Conservation (phyloP, 1,139 yeast species). For the Yamadazyma friedrichii region DNA sequence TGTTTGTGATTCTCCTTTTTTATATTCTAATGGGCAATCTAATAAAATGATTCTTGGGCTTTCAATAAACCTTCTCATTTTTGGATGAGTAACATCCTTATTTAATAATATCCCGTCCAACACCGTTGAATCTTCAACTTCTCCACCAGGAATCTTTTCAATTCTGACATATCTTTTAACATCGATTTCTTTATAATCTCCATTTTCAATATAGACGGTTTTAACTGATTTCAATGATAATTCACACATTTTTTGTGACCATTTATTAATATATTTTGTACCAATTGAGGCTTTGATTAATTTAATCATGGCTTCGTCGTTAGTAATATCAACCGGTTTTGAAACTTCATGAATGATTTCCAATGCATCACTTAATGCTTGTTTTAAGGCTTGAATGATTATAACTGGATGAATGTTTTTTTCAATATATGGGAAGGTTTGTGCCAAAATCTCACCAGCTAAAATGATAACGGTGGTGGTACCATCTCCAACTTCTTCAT, state of each 20-base stretch:
- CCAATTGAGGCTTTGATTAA: conserved; percentile 92
- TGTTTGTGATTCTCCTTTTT: conserved; percentile 98
- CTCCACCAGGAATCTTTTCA: conserved; percentile 98
- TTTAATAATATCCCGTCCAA: conserved; percentile 90
- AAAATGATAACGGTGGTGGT: conserved; percentile 93
- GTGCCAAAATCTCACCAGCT: conserved; percentile 96
- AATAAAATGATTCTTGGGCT: conserved; percentile 86
- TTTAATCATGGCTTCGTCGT: conserved; percentile 84
- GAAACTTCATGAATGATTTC: conserved; percentile 85
- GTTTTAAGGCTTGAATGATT: conserved; percentile 89
- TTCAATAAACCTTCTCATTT: conserved; percentile 86
- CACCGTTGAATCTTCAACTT: conserved; percentile 83
- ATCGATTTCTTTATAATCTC: conserved; percentile 81
- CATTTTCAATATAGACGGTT: conserved; percentile 70
- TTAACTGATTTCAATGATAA: conserved; percentile 86
- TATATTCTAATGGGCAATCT: conserved; percentile 97
- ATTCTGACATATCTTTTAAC: conserved; percentile 89
- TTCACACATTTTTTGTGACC: conserved; percentile 91
- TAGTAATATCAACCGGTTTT: conserved; percentile 75
- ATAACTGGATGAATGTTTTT: conserved; percentile 96
- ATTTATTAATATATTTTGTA: conserved; percentile 87
- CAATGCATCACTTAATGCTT: conserved; percentile 87
- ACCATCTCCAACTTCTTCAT: conserved; percentile 99
- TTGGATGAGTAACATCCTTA: conserved; percentile 97
- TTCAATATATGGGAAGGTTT: conserved; percentile 89